Base-by-base conservation (phyloP, 768 basidiomycete genomes). In the Suillus subaureus region DNA sequence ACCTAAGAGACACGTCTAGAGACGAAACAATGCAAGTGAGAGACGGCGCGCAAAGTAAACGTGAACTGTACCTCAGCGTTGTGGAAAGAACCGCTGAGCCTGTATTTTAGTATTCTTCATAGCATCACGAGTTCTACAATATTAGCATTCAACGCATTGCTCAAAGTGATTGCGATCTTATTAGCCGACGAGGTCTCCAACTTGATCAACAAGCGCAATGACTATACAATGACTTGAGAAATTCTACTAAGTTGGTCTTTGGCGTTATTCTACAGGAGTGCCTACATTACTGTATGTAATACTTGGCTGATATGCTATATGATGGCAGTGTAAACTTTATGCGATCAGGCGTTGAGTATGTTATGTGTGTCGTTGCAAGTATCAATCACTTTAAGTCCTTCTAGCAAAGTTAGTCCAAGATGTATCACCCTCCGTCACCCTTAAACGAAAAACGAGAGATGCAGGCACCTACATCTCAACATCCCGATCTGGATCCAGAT, bases 281-380 rank as follows among this genome's bases (percentile, higher is more conserved):
- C 5, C 16, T 18, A 18, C 28, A 26, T 16, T 18, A 52, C 16
- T 52, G 26, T 51, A 51, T 33, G 31, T 54, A 54, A 54, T 54
- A 52, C 52, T 54, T 54, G 52, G 28, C 4, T 54, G 28, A 54
- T 54, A 54, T 54, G 52, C 52, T 54, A 54, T 54, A 54, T 28
- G 52, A 54, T 54, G 28, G 18, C 18, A 12, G 28, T 21, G 52
- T 33, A 54, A 54, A 18, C 16, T 54, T 31, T 31, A 54, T 31
- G 52, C 9, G 52, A 54, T 31, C 28, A 54, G 28, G 26, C 9
- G 26, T 52, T 5, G 28, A 31, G 28, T 52, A 52, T 52, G 16
- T 23, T 49, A 49, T 23, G 47, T 13, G 47, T 23, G 12, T 13
- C 4, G 45, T 15, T 52, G 51, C 15, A 16, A 52, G 51, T 52